These are phyloP conservation scores for Hypoxylon sp. DNA, from an alignment of 2,329 filamentous ascomycete genomes.

Conservation along the genomic window DNA sequence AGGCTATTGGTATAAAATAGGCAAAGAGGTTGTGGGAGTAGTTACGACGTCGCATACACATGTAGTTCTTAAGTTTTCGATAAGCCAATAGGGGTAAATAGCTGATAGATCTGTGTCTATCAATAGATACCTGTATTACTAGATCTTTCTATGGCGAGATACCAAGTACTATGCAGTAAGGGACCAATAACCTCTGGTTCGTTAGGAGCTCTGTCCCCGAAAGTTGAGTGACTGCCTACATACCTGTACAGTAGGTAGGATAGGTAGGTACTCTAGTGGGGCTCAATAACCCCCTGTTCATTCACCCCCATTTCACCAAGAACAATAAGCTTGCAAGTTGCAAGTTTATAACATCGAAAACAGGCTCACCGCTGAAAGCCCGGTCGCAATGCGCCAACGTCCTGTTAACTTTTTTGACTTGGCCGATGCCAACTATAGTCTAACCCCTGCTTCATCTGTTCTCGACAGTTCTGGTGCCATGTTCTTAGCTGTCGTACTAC, in stretches of 20 bases:
- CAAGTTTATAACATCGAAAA: constrained; percentile 22
- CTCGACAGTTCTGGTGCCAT: constrained; percentile 31
- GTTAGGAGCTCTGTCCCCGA: not conserved
- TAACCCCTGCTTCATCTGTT: constrained; percentile 31
- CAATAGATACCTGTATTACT: constrained; percentile 1
- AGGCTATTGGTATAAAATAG: constrained; percentile 25
- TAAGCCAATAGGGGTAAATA: constrained; percentile 23
- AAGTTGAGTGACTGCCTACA: too few relatives aligned
- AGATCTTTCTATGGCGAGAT: constrained; percentile 17
- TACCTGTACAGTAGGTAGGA: too few relatives aligned
- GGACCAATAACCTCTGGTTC: not conserved
- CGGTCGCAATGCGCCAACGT: constrained; percentile 26
- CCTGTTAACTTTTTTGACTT: constrained; percentile 22
- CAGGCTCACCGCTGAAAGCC: constrained; percentile 41
- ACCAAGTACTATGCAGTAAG: constrained; percentile 15
- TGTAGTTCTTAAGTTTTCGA: constrained; percentile 8
- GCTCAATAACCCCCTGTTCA: constrained; percentile 24
- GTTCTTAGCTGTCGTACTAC: constrained; percentile 25
- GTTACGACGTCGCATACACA: constrained; percentile 11
- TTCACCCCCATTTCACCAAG: constrained; percentile 8
- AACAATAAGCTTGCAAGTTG: constrained; percentile 15
- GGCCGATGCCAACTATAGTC: constrained; percentile 27
- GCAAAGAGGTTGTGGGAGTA: constrained; percentile 4
- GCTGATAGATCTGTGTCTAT: constrained; percentile 15
- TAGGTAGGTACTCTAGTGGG: constrained; percentile 1